Percentiles rank a stretch among this genome's conserved stretches.
phyloP scores from a whole-genome alignment of 2,329 filamentous ascomycete genomes.

The Ustulina deusta region DNA sequence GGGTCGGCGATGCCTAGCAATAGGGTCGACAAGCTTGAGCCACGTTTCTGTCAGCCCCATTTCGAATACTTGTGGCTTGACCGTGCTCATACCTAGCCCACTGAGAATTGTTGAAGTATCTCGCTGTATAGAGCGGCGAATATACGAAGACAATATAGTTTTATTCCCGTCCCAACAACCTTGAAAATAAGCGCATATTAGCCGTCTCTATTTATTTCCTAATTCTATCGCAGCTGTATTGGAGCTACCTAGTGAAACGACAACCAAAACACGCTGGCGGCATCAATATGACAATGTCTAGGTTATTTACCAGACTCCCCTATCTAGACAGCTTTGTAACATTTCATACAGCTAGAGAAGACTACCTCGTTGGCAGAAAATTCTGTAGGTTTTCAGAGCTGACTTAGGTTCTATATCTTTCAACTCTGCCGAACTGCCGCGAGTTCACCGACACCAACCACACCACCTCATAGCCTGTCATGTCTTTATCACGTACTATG shows the following conservation, averaged over 20 bases:
- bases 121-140: too few species aligned
- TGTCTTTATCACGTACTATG: neutral
- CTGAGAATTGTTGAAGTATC: too few species aligned
- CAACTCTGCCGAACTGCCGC: neutral
- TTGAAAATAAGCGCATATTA: neutral
- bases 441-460: neutral
- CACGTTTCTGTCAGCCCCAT: conserved; percentile 21
- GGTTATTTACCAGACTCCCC: too few species aligned
- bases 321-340: neutral
- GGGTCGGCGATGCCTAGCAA: neutral
- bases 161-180: neutral
- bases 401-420: conserved; percentile 3
- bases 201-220: too few species aligned
- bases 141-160: too few species aligned
- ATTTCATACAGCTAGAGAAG: neutral
- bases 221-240: too few species aligned
- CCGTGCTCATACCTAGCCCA: neutral
- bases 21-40: conserved; percentile 22
- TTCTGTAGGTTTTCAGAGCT: neutral
- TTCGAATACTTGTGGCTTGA: neutral
- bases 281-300: too few species aligned
- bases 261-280: too few species aligned
- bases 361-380: neutral
- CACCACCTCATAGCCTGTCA: neutral
- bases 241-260: too few species aligned